Percentiles rank a stretch among this genome's conserved stretches.
phyloP scores from a whole-genome alignment of 192 early-diverging fungal species.

The Rhizophagus clarus region DNA sequence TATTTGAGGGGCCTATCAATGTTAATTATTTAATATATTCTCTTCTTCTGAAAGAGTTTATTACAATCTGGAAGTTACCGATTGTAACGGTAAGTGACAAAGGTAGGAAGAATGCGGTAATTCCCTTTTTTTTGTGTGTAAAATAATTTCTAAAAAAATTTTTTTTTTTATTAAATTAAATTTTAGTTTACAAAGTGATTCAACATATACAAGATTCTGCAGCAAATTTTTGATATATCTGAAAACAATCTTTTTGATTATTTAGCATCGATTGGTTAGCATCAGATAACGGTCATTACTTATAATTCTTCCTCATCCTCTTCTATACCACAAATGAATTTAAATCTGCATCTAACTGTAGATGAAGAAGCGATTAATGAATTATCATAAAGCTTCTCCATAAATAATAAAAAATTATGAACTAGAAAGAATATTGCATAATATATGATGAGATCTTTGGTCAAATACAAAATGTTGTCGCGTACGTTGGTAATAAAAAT shows the following conservation, averaged over 20 bases:
- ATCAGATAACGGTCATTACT: background rate
- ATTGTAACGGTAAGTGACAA: background rate
- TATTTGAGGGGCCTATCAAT: background rate
- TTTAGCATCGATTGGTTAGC: slow-evolving; percentile 5
- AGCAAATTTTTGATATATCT: background rate
- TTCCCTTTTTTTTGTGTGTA: background rate
- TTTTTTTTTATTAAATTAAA: background rate
- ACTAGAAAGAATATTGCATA: background rate
- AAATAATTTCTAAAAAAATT: background rate
- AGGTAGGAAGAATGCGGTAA: background rate
- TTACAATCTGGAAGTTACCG: background rate
- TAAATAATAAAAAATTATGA: background rate
- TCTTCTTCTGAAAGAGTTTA: background rate
- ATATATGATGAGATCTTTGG: background rate
- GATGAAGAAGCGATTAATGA: background rate
- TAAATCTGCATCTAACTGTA: background rate
- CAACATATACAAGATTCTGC: background rate
- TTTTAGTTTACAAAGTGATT: background rate
- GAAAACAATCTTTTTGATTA: background rate
- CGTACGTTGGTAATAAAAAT: background rate
- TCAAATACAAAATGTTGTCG: background rate
- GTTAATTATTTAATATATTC: background rate
- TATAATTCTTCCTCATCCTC: background rate
- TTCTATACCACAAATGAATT: background rate
- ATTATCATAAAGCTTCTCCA: background rate